Conservation (phyloP, 1,284 basidiomycete species). For the Cutaneotrichosporon dermatis region DNA sequence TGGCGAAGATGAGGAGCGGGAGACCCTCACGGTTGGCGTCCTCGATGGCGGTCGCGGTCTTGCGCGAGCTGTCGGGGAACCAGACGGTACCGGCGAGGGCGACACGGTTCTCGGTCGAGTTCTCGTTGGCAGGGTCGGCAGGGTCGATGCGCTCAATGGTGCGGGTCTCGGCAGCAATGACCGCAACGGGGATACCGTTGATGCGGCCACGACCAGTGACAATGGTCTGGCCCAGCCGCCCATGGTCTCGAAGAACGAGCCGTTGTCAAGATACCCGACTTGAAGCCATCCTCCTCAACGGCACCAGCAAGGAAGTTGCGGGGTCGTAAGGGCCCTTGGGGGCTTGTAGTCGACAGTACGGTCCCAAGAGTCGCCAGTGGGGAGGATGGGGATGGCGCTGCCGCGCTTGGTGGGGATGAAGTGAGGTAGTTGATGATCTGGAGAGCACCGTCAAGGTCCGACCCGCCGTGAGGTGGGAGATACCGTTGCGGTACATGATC, state of each 20-base stretch:
- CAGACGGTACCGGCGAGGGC: constrained; percentile 99
- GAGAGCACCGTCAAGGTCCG: constrained; percentile 89
- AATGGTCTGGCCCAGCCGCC: constrained; percentile 98
- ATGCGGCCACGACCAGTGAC: constrained; percentile 88
- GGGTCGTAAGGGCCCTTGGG: constrained; percentile 93
- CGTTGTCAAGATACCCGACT: constrained; percentile 91
- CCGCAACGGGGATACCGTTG: constrained; percentile 94
- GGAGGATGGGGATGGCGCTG: constrained; percentile 67
- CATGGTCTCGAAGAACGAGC: constrained; percentile 64
- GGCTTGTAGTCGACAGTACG: constrained; percentile 86
- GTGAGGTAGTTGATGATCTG: constrained; percentile 94
- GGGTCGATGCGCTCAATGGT: constrained; percentile 96
- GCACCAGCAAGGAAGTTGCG: constrained; percentile 97
- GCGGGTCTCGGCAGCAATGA: constrained; percentile 85
- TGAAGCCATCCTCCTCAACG: constrained; percentile 71
- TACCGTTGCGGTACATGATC: constrained; percentile 99
- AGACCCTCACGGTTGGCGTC: constrained; percentile 97
- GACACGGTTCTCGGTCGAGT: constrained; percentile 94
- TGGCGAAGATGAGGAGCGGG: constrained; percentile 97
- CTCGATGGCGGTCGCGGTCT: constrained; percentile 98
- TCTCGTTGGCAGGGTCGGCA: constrained; percentile 97
- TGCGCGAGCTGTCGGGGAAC: constrained; percentile 99
- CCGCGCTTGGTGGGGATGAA: constrained; percentile 72
- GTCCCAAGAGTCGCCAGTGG: constrained; percentile 79
- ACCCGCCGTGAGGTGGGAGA: constrained; percentile 93